Evolutionary conservation across 768 basidiomycete genomes (phyloP).

Genomic region (Tulasnella sp.): DNA sequence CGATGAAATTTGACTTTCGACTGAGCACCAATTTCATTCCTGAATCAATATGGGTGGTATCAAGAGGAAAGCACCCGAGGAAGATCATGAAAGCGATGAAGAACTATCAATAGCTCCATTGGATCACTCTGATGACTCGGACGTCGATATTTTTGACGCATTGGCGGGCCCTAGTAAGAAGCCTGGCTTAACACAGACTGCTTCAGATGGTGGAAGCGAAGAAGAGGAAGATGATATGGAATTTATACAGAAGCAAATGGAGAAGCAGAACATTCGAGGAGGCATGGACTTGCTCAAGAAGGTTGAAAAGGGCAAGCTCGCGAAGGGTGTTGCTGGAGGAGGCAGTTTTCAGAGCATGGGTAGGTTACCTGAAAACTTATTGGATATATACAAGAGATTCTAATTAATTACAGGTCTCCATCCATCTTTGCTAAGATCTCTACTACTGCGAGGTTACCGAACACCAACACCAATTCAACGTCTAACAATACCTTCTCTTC

Average conservation of each 20-base stretch:
- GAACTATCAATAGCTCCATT: neutral
- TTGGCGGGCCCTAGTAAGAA: slow-evolving; percentile 29
- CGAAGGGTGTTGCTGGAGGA: slow-evolving; percentile 72
- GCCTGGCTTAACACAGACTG: neutral
- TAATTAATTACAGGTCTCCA: slow-evolving; percentile 47
- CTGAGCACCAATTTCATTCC: too few species aligned
- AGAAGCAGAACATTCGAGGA: slow-evolving; percentile 56
- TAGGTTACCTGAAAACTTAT: slow-evolving; percentile 27
- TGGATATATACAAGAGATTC: neutral
- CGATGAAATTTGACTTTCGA: too few species aligned
- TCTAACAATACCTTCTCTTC: slow-evolving; percentile 69
- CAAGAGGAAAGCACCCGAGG: too few species aligned
- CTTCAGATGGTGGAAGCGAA: neutral
- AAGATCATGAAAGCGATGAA: too few species aligned
- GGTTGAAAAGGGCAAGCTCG: slow-evolving; percentile 40
- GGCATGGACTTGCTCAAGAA: slow-evolving; percentile 69
- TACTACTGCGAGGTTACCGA: slow-evolving; percentile 86
- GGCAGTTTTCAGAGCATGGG: slow-evolving; percentile 97
- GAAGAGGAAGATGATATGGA: slow-evolving; percentile 18
- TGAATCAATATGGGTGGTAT: too few species aligned
- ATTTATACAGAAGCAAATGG: slow-evolving; percentile 55
- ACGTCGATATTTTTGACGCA: slow-evolving; percentile 49
- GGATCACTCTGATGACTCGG: neutral
- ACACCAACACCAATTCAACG: slow-evolving; percentile 96
- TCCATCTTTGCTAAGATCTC: slow-evolving; percentile 66